Evolutionary conservation across 148 eudicot species (phyloP).

Genomic region (Fagopyrum esculentum): DNA sequence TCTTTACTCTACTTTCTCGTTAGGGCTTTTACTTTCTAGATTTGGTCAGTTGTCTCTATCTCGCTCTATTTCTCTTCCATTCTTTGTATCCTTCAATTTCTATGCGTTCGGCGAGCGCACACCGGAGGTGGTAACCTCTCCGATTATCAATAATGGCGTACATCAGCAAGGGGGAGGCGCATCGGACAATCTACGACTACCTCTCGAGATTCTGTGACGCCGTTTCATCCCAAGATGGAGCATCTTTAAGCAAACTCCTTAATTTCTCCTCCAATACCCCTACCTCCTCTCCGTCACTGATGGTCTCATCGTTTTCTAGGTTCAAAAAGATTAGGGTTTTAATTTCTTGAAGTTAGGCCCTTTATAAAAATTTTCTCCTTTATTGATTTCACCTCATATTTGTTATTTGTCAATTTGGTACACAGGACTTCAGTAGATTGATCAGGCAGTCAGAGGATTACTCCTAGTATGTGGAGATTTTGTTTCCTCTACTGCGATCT

Average conservation of each 20-base stretch:
- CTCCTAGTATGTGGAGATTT: conserved; percentile 48
- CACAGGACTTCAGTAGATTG: conserved; percentile 65
- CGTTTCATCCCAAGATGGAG: conserved; percentile 56
- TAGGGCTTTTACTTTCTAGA: no score
- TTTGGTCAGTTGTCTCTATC: no score
- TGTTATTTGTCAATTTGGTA: conserved; percentile 3
- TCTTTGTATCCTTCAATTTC: no score
- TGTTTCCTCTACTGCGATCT: conserved; percentile 61
- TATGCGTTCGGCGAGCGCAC: background rate
- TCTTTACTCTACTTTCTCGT: no score
- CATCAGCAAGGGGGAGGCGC: conserved; percentile 96
- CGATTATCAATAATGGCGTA: conserved; percentile 33
- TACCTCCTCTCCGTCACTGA: conserved; percentile 64
- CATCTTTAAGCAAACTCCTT: conserved; percentile 58
- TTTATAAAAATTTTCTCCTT: no score
- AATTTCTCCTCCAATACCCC: conserved; percentile 59
- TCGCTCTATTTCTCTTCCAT: no score
- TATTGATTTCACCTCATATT: background rate
- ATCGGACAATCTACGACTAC: conserved; percentile 66
- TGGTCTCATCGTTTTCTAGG: conserved; percentile 83
- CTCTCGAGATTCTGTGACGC: conserved; percentile 65
- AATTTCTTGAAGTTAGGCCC: background rate
- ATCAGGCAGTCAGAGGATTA: conserved; percentile 47
- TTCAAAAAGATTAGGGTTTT: conserved; percentile 22
- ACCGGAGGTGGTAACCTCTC: background rate